Evolutionary conservation across 495 filamentous ascomycete species (phyloP).

Genomic region (Collariella sp.): DNA sequence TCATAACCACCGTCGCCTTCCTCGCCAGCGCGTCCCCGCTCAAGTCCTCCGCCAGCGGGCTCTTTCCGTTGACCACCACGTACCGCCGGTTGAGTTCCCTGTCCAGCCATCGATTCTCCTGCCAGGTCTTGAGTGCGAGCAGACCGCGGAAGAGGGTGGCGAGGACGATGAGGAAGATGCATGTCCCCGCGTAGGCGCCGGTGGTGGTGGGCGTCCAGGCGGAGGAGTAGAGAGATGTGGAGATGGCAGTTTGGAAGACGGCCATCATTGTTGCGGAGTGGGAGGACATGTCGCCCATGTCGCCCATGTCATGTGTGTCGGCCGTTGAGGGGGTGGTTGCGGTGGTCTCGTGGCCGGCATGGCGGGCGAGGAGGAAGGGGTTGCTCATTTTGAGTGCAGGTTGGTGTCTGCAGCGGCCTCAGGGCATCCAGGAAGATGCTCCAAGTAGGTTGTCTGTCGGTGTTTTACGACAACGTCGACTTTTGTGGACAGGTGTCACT

Average conservation of each 20-base stretch:
- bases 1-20: slow-evolving; percentile 51
- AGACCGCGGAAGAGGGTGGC: slow-evolving; percentile 58
- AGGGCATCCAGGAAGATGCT: too few species aligned
- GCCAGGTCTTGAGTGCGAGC: slow-evolving; percentile 53
- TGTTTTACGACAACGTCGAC: too few species aligned
- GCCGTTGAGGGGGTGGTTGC: neutral
- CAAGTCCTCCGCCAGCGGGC: slow-evolving; percentile 46
- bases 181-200: slow-evolving; percentile 71
- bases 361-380: slow-evolving; percentile 1
- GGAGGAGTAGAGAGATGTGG: slow-evolving; percentile 64
- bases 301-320: neutral
- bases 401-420: too few species aligned
- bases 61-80: slow-evolving; percentile 60
- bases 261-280: slow-evolving; percentile 36
- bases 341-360: slow-evolving; percentile 5
- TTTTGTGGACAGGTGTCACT: neutral
- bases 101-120: slow-evolving; percentile 49
- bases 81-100: slow-evolving; percentile 62
- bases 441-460: too few species aligned
- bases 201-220: slow-evolving; percentile 61
- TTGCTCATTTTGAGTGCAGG: slow-evolving; percentile 3
- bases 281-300: slow-evolving; percentile 8
- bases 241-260: slow-evolving; percentile 56
- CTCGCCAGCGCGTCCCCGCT: slow-evolving; percentile 45
- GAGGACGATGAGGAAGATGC: slow-evolving; percentile 76